phyloP scores from a whole-genome alignment of 2,329 filamentous ascomycete genomes.

The Trichophyton simii region DNA sequence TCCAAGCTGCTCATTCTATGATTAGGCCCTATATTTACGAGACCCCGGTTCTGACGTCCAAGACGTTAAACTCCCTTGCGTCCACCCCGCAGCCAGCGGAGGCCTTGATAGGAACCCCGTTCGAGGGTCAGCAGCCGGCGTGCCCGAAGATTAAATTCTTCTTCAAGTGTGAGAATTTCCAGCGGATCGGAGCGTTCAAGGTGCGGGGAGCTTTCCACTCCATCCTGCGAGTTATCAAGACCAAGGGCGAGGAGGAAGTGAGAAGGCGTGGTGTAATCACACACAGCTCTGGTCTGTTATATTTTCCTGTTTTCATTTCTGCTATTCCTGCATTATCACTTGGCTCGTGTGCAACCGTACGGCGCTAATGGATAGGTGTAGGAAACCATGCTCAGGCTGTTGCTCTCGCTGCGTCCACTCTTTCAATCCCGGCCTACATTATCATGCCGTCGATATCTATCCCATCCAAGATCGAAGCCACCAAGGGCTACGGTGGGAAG shows the following conservation, averaged over 20 bases:
- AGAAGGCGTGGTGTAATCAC: slow-evolving; percentile 64
- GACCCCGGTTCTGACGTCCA: slow-evolving; percentile 72
- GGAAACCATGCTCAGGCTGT: slow-evolving; percentile 94
- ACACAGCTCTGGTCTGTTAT: slow-evolving; percentile 65
- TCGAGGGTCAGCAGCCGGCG: slow-evolving; percentile 46
- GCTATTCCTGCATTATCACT: not conserved
- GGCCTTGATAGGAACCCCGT: slow-evolving; percentile 45
- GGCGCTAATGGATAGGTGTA: slow-evolving; percentile 25
- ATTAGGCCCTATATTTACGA: slow-evolving; percentile 66
- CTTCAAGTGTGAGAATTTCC: slow-evolving; percentile 94
- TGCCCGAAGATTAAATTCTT: slow-evolving; percentile 59
- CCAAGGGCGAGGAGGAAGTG: slow-evolving; percentile 50
- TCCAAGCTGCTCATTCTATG: slow-evolving; percentile 57
- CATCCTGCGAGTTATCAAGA: slow-evolving; percentile 52
- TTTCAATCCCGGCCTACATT: slow-evolving; percentile 67
- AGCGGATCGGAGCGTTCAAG: slow-evolving; percentile 88
- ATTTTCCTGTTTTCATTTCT: not conserved
- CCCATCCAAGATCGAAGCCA: slow-evolving; percentile 76
- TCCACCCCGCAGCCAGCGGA: slow-evolving; percentile 52
- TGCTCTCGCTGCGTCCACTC: slow-evolving; percentile 64
- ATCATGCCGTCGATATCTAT: slow-evolving; percentile 84
- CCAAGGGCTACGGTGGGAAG: slow-evolving; percentile 60
- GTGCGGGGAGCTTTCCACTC: slow-evolving; percentile 83
- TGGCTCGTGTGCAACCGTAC: not conserved
- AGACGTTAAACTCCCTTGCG: slow-evolving; percentile 60